These are phyloP conservation scores for Arbutus unedo DNA, from an alignment of 148 eudicot species.

Conservation along the genomic window DNA sequence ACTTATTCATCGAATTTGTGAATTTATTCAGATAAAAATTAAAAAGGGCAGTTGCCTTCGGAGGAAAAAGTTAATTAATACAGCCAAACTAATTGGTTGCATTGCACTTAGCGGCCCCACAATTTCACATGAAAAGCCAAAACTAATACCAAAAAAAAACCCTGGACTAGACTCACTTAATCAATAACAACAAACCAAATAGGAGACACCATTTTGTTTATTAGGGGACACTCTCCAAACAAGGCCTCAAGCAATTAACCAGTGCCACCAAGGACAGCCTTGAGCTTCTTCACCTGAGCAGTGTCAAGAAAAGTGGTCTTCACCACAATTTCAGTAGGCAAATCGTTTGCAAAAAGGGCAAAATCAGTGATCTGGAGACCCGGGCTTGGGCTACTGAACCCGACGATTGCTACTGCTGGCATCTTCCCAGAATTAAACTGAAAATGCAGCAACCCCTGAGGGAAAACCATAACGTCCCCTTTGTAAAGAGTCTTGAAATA, in stretches of 20 bases:
- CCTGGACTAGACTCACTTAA: background rate
- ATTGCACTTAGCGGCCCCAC: background rate
- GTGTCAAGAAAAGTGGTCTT: conserved; percentile 60
- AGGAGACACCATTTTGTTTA: background rate
- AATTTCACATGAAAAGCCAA: background rate
- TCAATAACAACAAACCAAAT: background rate
- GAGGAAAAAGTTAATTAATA: background rate
- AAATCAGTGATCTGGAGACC: conserved; percentile 76
- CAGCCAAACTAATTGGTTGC: background rate
- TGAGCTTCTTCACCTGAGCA: conserved; percentile 65
- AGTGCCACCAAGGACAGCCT: conserved; percentile 72
- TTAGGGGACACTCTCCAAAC: background rate
- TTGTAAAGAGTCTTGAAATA: conserved; percentile 44
- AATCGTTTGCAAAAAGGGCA: conserved; percentile 51
- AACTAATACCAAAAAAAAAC: background rate
- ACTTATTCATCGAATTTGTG: background rate
- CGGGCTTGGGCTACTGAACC: conserved; percentile 57
- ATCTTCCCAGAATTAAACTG: conserved; percentile 52
- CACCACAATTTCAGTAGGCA: conserved; percentile 51
- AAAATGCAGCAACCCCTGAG: conserved; percentile 79
- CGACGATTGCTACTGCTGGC: conserved; percentile 39
- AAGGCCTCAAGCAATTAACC: conserved; percentile 19
- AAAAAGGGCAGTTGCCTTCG: background rate
- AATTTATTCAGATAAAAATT: background rate
- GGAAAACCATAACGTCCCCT: conserved; percentile 78